Evolutionary conservation across 2,329 filamentous ascomycete genomes (phyloP).

Genomic region (Xylariaceae sp.): DNA sequence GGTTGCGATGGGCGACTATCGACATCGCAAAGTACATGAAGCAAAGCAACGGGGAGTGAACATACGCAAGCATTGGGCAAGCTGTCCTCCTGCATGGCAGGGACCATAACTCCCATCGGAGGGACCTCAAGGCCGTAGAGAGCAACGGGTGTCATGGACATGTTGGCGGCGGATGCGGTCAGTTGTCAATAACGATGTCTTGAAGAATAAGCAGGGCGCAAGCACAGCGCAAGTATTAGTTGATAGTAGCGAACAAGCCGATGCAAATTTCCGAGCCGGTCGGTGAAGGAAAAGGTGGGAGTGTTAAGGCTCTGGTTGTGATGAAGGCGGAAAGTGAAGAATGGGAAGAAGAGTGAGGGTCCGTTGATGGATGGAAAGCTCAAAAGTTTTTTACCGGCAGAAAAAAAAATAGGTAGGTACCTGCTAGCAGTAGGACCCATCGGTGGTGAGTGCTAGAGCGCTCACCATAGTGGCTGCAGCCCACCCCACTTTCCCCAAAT

Average conservation of each 20-base stretch:
- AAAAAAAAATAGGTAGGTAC: slow-evolving; percentile 21
- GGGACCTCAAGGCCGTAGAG: slow-evolving; percentile 92
- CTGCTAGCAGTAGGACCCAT: slow-evolving; percentile 16
- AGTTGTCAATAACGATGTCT: slow-evolving; percentile 5
- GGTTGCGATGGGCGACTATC: not conserved
- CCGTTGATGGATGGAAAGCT: slow-evolving; percentile 2
- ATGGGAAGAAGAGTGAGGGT: not conserved
- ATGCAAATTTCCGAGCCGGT: not conserved
- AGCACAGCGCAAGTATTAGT: slow-evolving; percentile 8
- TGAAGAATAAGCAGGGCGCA: slow-evolving; percentile 2
- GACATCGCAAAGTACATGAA: not conserved
- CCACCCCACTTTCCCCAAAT: slow-evolving; percentile 27
- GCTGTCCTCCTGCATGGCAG: slow-evolving; percentile 59
- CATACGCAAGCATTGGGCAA: slow-evolving; percentile 75
- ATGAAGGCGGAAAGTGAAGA: slow-evolving; percentile 1
- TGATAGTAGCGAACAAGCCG: not conserved
- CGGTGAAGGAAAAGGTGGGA: not conserved
- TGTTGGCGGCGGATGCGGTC: slow-evolving; percentile 31
- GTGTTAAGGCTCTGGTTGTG: slow-evolving; percentile 1
- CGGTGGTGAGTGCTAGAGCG: not conserved
- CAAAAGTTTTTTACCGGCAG: slow-evolving; percentile 19
- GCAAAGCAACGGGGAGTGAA: not conserved
- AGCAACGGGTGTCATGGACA: slow-evolving; percentile 63
- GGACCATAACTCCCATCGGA: slow-evolving; percentile 74
- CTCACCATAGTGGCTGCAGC: slow-evolving; percentile 1